Evolutionary conservation across 345 rosid species (phyloP).

Genomic region (Syzygium oleosum): DNA sequence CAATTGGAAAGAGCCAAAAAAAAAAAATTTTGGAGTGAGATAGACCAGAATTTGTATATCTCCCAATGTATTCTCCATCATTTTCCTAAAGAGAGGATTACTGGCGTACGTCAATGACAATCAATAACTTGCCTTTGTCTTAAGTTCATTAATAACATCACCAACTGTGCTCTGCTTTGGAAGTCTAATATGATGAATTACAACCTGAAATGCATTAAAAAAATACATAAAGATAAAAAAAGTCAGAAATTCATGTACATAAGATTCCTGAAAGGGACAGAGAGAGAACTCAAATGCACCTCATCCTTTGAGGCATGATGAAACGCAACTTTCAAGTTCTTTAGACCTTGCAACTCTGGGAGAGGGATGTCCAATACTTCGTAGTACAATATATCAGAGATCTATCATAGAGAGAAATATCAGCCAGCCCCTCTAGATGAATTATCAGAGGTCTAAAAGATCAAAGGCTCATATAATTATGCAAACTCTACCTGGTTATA

Average conservation of each 20-base stretch:
- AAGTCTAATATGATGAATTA: slow-evolving; percentile 75
- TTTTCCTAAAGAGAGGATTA: neutral
- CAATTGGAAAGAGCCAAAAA: neutral
- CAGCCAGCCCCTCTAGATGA: neutral
- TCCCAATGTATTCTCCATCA: neutral
- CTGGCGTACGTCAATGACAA: neutral
- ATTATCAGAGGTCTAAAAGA: neutral
- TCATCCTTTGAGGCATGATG: slow-evolving; percentile 83
- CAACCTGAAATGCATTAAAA: slow-evolving; percentile 34
- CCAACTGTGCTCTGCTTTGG: slow-evolving; percentile 96
- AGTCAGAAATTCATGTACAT: neutral
- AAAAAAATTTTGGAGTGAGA: neutral
- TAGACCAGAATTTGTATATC: neutral
- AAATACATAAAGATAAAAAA: neutral
- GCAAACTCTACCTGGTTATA: slow-evolving; percentile 67
- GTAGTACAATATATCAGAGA: slow-evolving; percentile 86
- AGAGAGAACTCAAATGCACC: slow-evolving; percentile 23
- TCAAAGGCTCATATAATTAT: neutral
- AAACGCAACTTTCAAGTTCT: slow-evolving; percentile 87
- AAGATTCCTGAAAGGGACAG: neutral
- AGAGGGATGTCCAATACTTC: slow-evolving; percentile 99
- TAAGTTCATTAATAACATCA: slow-evolving; percentile 85
- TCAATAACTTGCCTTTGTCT: slow-evolving; percentile 50
- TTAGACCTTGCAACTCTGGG: slow-evolving; percentile 90
- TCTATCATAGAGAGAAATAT: slow-evolving; percentile 40